Base-by-base conservation (phyloP, 2,329 filamentous ascomycete species). In the Xylariaceae sp. region DNA sequence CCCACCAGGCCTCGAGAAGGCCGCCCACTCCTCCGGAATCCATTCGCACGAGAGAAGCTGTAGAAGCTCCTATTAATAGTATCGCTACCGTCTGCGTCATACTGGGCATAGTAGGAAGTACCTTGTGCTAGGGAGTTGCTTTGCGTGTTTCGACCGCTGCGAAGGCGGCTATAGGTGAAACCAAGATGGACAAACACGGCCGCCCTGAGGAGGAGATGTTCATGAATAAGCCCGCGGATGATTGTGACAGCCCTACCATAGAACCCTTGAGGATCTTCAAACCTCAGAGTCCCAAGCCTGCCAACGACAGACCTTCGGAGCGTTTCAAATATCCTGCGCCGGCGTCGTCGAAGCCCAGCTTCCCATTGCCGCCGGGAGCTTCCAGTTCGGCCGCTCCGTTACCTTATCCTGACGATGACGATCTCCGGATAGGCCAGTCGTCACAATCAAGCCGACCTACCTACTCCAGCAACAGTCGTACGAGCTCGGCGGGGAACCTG, bases 211-310 rank as follows among this genome's bases (percentile, higher is more conserved):
- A 90, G 70, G 89, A 92, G 77, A 86, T 95, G 74, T 92, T 95
- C 73, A 80, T 95, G 70, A 80, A 70, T 66, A 77, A 75, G 44
- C 78, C 77, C n/a, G 66, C 71, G 48, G 75, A 78, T 42, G 74
- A 74, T 53, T 69, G 72, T 65, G 83, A 90, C 62, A 90, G 88
- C 62, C 88, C 90, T 50, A 89, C 87, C 15, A 81, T 95, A 59
- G 88, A 88, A 62, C 90, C 90, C 52, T 71, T 96, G 70, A 83
- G 89, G 63, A 95, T 95, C 67, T 86, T 85, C 73, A 95, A 95
- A 69, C 83, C 85, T 49, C 81, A 83, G 60, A 87, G 84, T 50
- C 80, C 85, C 31, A 76, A 76, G 45, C 82, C 82, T 47, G 65
- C 68, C 42, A 53, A 58, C 50, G 62, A 66, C 39, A 63, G 60